phyloP scores from a whole-genome alignment of 1,284 basidiomycete species.

The Cutaneotrichosporon mucoides region DNA sequence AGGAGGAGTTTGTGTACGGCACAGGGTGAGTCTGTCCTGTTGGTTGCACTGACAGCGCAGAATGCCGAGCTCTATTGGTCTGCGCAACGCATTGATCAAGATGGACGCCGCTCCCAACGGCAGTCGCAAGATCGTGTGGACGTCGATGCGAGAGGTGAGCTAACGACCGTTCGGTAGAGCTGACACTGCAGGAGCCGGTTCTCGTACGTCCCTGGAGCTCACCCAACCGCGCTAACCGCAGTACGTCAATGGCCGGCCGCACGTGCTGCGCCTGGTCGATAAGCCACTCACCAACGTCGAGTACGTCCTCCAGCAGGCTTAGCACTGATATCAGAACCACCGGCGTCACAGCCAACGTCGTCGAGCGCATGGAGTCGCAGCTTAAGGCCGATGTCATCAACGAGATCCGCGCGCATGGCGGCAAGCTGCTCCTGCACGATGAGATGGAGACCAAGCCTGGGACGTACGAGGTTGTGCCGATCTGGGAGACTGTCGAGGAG shows the following conservation, averaged over 20 bases:
- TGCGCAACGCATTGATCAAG: slow-evolving; percentile 73
- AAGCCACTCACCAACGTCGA: slow-evolving; percentile 88
- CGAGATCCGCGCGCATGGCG: slow-evolving; percentile 69
- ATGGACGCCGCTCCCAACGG: slow-evolving; percentile 75
- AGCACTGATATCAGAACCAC: slow-evolving; percentile 62
- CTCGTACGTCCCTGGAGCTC: slow-evolving; percentile 49
- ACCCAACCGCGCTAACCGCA: slow-evolving; percentile 8
- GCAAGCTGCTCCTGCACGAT: slow-evolving; percentile 87
- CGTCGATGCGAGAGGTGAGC: slow-evolving; percentile 75
- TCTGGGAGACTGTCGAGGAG: slow-evolving; percentile 79
- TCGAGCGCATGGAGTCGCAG: slow-evolving; percentile 86
- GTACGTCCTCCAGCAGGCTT: slow-evolving; percentile 51
- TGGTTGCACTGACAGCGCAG: not conserved
- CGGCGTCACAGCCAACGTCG: slow-evolving; percentile 84
- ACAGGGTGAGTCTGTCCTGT: slow-evolving; percentile 62
- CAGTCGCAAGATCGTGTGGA: slow-evolving; percentile 75
- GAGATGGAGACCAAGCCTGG: slow-evolving; percentile 92
- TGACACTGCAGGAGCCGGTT: slow-evolving; percentile 66
- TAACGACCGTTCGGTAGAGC: not conserved
- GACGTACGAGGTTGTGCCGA: slow-evolving; percentile 76
- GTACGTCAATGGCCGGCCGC: slow-evolving; percentile 59
- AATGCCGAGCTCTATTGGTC: slow-evolving; percentile 38
- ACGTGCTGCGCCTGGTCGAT: slow-evolving; percentile 87
- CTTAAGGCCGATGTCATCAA: slow-evolving; percentile 86
- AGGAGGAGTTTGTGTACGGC: slow-evolving; percentile 73